Evolutionary conservation across 2,329 filamentous ascomycete species (phyloP).

Genomic region (Septoria linicola): DNA sequence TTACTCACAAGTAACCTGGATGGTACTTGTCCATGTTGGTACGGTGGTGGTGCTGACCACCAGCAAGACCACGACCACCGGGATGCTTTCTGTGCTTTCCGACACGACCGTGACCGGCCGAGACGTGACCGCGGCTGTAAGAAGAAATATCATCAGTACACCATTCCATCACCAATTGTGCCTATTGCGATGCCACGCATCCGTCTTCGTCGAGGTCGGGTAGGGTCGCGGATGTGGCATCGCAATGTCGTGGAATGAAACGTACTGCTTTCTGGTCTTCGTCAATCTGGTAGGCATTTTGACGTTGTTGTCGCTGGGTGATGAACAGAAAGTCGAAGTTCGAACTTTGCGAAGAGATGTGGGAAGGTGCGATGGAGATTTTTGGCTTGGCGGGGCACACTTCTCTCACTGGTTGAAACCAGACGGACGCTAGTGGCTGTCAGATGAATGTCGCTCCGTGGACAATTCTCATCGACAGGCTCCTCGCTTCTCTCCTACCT

Average conservation of each 20-base stretch:
- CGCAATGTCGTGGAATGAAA: constrained; percentile 35
- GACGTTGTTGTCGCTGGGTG: constrained; percentile 22
- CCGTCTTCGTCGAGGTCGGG: constrained; percentile 1
- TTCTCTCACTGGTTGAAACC: not conserved
- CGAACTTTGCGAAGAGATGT: not conserved
- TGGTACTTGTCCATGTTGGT: constrained; percentile 94
- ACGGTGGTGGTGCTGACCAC: constrained; percentile 98
- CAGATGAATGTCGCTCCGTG: constrained; percentile 4
- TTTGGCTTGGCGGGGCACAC: not conserved
- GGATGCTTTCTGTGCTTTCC: constrained; percentile 96
- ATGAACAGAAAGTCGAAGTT: constrained; percentile 1
- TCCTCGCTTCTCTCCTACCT: constrained; percentile 11
- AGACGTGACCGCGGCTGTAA: constrained; percentile 88
- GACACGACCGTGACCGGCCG: constrained; percentile 95
- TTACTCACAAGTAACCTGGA: constrained; percentile 71
- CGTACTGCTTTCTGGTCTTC: constrained; percentile 77
- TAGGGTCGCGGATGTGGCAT: not conserved
- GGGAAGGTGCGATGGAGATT: constrained; percentile 8
- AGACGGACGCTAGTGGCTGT: constrained; percentile 3
- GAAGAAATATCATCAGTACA: constrained; percentile 3
- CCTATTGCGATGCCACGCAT: not conserved
- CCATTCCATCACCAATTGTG: not conserved
- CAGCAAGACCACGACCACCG: constrained; percentile 81
- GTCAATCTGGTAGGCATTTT: constrained; percentile 70
- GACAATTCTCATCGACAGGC: constrained; percentile 3